Conservation (phyloP, 495 filamentous ascomycete species). For the Melanomma pulvis-pyrius region DNA sequence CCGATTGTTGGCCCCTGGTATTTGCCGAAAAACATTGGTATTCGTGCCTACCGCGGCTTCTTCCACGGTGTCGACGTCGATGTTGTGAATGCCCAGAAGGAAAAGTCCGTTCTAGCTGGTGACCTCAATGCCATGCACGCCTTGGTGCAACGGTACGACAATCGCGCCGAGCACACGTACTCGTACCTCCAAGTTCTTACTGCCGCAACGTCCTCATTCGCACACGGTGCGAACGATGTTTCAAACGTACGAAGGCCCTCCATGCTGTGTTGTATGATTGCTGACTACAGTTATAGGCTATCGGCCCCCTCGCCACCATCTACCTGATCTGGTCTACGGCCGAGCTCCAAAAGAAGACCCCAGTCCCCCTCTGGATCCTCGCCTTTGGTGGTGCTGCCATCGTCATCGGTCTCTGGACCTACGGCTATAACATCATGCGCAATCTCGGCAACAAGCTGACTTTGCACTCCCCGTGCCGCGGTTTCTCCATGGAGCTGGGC, state of each 20-base stretch:
- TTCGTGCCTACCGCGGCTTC: slow-evolving; percentile 14
- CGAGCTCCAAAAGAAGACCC: slow-evolving; percentile 51
- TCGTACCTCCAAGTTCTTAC: slow-evolving; percentile 74
- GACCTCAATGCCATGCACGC: slow-evolving; percentile 53
- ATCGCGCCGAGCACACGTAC: slow-evolving; percentile 74
- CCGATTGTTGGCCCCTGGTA: slow-evolving; percentile 22
- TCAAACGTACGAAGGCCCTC: slow-evolving; percentile 52
- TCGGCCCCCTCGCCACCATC: slow-evolving; percentile 71
- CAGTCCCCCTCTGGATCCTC: slow-evolving; percentile 57
- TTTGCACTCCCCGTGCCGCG: slow-evolving; percentile 64
- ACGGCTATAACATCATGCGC: slow-evolving; percentile 71
- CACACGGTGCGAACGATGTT: slow-evolving; percentile 79
- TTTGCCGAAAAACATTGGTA: slow-evolving; percentile 16
- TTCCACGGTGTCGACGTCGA: slow-evolving; percentile 40
- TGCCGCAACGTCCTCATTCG: slow-evolving; percentile 72
- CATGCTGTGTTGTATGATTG: not conserved
- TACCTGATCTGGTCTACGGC: slow-evolving; percentile 67
- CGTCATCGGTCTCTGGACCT: slow-evolving; percentile 61
- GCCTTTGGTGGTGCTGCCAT: slow-evolving; percentile 50
- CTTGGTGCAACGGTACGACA: slow-evolving; percentile 66
- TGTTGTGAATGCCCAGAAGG: slow-evolving; percentile 29
- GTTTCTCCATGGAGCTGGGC: slow-evolving; percentile 66
- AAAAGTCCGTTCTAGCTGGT: slow-evolving; percentile 31
- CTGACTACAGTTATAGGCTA: slow-evolving; percentile 45
- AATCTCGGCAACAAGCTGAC: slow-evolving; percentile 70